Conservation (phyloP, 2,329 filamentous ascomycete species). For the Tolypocladium amazonense region DNA sequence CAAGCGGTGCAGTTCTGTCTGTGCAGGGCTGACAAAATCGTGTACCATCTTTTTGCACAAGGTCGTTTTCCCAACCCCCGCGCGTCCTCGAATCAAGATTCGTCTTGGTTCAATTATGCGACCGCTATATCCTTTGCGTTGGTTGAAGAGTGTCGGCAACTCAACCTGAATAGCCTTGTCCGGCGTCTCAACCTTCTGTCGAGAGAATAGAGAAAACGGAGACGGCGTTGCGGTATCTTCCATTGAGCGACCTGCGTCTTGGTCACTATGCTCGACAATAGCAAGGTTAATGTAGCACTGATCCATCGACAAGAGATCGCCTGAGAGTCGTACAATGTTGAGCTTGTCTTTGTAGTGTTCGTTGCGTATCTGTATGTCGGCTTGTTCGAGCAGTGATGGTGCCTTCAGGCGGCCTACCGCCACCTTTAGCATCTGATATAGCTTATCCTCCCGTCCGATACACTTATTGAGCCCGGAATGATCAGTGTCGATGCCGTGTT, state of each 20-base stretch:
- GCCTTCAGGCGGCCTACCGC: no score
- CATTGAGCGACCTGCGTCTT: neutral
- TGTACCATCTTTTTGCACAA: slow-evolving; percentile 30
- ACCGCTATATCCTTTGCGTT: slow-evolving; percentile 9
- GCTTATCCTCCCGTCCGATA: neutral
- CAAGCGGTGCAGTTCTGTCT: neutral
- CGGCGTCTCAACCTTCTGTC: slow-evolving; percentile 15
- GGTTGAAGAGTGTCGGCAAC: slow-evolving; percentile 16
- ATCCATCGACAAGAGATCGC: slow-evolving; percentile 18
- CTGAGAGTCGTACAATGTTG: slow-evolving; percentile 23
- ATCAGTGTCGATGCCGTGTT: slow-evolving; percentile 4
- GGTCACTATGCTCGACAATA: slow-evolving; percentile 16
- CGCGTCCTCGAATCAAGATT: slow-evolving; percentile 24
- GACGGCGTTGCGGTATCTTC: slow-evolving; percentile 6
- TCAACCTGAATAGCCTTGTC: slow-evolving; percentile 11
- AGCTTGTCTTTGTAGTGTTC: slow-evolving; percentile 15
- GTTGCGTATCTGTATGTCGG: slow-evolving; percentile 9
- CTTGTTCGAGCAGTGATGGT: neutral
- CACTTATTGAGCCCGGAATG: slow-evolving; percentile 12
- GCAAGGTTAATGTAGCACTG: slow-evolving; percentile 29
- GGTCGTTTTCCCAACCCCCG: slow-evolving; percentile 29
- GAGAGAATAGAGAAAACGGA: slow-evolving; percentile 14
- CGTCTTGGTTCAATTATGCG: slow-evolving; percentile 11
- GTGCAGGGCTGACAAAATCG: slow-evolving; percentile 14
- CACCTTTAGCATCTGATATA: neutral